phyloP scores from a whole-genome alignment of 495 filamentous ascomycete species.

The Xylaria curta region DNA sequence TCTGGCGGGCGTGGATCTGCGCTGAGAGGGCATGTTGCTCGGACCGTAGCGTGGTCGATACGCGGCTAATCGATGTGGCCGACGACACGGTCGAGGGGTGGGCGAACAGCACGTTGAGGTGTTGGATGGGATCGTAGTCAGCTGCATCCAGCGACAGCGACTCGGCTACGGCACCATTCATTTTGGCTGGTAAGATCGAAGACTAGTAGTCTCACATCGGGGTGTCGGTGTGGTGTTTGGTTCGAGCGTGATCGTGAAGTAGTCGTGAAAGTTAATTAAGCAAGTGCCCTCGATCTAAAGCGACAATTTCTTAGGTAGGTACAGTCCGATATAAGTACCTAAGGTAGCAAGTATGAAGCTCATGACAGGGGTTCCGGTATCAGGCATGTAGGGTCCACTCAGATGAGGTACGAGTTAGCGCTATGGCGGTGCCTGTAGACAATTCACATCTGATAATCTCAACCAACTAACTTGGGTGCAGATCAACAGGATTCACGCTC shows the following conservation, averaged over 20 bases:
- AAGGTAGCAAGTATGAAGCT: background rate
- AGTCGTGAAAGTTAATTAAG: background rate
- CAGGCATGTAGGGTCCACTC: background rate
- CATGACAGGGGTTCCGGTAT: background rate
- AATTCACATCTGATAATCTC: background rate
- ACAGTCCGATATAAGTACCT: background rate
- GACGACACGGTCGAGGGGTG: conserved; percentile 86
- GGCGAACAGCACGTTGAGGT: conserved; percentile 93
- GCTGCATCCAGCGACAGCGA: conserved; percentile 67
- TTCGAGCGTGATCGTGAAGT: background rate
- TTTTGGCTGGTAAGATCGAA: conserved; percentile 31
- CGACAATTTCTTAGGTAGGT: background rate
- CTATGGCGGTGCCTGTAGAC: background rate
- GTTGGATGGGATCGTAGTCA: conserved; percentile 91
- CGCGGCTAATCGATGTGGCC: conserved; percentile 73
- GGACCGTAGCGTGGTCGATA: conserved; percentile 71
- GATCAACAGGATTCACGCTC: background rate
- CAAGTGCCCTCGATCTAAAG: background rate
- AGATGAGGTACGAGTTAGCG: background rate
- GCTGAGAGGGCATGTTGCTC: conserved; percentile 86
- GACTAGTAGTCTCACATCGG: conserved; percentile 24
- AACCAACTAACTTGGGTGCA: background rate
- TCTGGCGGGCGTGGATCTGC: conserved; percentile 78
- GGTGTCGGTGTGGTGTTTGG: background rate
- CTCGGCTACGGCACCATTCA: conserved; percentile 53